These are phyloP conservation scores for Camellia granthamiana DNA, from an alignment of 148 eudicot species.

Conservation along the genomic window DNA sequence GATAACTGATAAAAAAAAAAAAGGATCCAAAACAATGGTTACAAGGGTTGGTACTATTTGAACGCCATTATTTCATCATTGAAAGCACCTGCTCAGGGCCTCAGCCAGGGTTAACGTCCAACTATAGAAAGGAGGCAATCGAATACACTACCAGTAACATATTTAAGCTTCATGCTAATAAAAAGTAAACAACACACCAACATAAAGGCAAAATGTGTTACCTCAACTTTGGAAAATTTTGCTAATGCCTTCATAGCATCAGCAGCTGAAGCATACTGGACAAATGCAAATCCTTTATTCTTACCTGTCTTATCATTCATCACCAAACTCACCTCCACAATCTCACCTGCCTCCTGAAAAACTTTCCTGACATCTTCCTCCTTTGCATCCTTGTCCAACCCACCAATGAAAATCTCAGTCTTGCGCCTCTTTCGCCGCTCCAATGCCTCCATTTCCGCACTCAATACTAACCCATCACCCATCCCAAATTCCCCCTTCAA, in stretches of 20 bases:
- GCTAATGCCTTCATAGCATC: constrained; percentile 61
- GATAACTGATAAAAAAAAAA: not conserved
- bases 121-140: not conserved
- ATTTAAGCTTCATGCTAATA: not conserved
- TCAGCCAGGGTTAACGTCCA: not conserved
- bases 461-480: constrained; percentile 26
- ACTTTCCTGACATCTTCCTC: constrained; percentile 64
- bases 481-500: constrained; percentile 20
- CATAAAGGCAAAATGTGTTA: constrained; percentile 17
- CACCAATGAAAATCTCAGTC: constrained; percentile 62
- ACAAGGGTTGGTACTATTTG: not conserved
- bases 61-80: not conserved
- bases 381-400: constrained; percentile 48
- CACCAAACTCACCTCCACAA: constrained; percentile 46
- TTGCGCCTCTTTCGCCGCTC: constrained; percentile 53
- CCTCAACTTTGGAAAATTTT: constrained; percentile 54
- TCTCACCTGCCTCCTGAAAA: constrained; percentile 49
- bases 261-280: constrained; percentile 47
- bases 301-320: constrained; percentile 37
- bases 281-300: constrained; percentile 60
- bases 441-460: constrained; percentile 61
- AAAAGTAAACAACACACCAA: not conserved
- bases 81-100: not conserved
- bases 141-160: not conserved
- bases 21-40: not conserved